Evolutionary conservation across 768 basidiomycete species (phyloP), one percentile per base, ranked within the genome.

Genomic region (Termitomyces heimii): DNA sequence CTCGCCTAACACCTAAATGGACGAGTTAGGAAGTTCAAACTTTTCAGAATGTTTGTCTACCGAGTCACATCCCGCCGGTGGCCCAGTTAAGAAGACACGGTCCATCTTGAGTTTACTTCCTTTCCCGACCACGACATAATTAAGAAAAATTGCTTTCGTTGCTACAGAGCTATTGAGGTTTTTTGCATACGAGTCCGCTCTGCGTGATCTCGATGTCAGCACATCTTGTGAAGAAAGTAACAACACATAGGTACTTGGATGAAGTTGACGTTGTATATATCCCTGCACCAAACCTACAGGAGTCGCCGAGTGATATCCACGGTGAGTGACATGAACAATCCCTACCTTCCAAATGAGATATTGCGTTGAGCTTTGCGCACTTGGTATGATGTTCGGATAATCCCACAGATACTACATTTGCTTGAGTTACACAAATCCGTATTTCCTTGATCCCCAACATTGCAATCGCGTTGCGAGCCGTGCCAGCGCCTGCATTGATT

Each of bases 401-500:
- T 87, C 49, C 72, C 76, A 59, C 86, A 88, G 34, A 88, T 71
- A 1, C 83, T 80, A 62, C 86, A 88, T 8, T 74, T 78, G 2
- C 73, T 46, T 6, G 82, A 79, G 18, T 77, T 66, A 66, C 86
- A 88, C 34, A 83, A 74, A 40, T 72, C 71, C 4, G 76, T 73
- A 39, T 82, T 77, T 10, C 85, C 84, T 34, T 76, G 80, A 63
- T 88, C 84, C 12, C 85, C 85, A 1, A 88, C 67, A 50, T 77
- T 80, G 68, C 86, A 88, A 46, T 80, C 75, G 14, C 87, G 75
- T 40, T 76, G 77, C 7, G 86, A 88, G 24, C 87, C 86, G 65
- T 89, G 86, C 86, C 85, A 89, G n/a, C 86, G 79, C 35, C 86
- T 81, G 60, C 86, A 84, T 67, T 87, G 85, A 59, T 88, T 88